A percentile compares a stretch with the other conserved stretches of the same genome.
These are phyloP conservation scores for Lentinus tigrinus DNA, from an alignment of 768 basidiomycete genomes.

Conservation along the genomic window DNA sequence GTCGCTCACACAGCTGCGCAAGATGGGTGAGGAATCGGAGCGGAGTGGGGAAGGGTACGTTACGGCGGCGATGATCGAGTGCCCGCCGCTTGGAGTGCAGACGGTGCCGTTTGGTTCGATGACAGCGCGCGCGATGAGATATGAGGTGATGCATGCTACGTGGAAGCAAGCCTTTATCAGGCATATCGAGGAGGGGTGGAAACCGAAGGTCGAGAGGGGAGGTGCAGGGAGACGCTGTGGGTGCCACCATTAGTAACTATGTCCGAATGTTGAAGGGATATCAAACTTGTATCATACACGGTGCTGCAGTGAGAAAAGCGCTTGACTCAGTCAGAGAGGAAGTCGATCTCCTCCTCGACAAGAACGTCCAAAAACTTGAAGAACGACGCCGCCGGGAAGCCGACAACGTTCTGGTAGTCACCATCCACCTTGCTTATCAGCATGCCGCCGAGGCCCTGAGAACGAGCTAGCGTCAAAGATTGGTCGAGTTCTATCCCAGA, in stretches of 20 bases:
- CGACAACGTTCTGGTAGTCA: conserved; percentile 88
- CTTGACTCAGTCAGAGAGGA: conserved; percentile 36
- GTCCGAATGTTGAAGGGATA: too few relatives aligned
- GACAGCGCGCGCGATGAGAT: conserved; percentile 14
- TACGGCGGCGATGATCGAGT: conserved; percentile 30
- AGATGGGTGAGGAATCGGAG: conserved; percentile 29
- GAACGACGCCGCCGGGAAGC: conserved; percentile 88
- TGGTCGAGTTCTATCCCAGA: not conserved
- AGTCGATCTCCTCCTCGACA: conserved; percentile 75
- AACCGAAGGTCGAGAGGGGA: not conserved
- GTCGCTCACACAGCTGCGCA: conserved; percentile 21
- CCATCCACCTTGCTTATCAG: conserved; percentile 86
- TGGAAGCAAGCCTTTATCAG: conserved; percentile 22
- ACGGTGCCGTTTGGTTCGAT: conserved; percentile 35
- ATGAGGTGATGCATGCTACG: not conserved
- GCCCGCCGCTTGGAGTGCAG: conserved; percentile 30
- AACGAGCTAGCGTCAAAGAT: not conserved
- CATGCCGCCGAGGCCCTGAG: conserved; percentile 75
- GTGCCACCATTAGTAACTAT: too few relatives aligned
- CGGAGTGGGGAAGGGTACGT: conserved; percentile 22
- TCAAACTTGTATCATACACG: too few relatives aligned
- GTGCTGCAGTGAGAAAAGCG: too few relatives aligned
- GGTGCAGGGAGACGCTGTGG: too few relatives aligned
- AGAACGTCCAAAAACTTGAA: conserved; percentile 70
- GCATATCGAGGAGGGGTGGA: conserved; percentile 22